phyloP scores from a whole-genome alignment of 108 stramenopile species.

The Pseudonitzschia delicatissima region DNA sequence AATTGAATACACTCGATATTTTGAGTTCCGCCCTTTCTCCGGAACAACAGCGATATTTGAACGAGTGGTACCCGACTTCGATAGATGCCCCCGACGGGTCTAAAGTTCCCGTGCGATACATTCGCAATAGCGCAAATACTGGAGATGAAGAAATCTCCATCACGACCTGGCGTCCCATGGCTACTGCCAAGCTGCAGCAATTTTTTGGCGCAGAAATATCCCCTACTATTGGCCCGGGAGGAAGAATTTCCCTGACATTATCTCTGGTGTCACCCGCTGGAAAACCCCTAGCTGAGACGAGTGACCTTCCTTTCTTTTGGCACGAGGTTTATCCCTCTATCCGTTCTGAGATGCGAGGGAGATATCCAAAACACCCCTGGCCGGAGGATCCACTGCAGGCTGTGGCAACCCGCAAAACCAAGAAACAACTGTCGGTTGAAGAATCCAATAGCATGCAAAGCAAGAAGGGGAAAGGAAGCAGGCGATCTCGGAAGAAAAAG shows the following conservation, averaged over 20 bases:
- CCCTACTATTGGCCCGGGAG: constrained; percentile 36
- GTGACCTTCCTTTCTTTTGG: constrained; percentile 67
- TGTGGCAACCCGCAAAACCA: constrained; percentile 49
- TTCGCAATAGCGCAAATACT: background rate
- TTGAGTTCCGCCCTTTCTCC: constrained; percentile 26
- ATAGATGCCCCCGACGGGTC: constrained; percentile 59
- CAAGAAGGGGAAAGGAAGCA: background rate
- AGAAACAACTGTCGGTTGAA: constrained; percentile 34
- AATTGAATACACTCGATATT: constrained; percentile 40
- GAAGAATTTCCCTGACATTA: constrained; percentile 35
- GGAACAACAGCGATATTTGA: constrained; percentile 22
- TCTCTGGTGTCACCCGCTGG: constrained; percentile 53
- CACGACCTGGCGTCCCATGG: constrained; percentile 28
- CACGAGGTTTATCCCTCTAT: constrained; percentile 51
- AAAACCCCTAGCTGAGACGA: constrained; percentile 49
- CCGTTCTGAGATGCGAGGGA: constrained; percentile 53
- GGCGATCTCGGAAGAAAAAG: background rate
- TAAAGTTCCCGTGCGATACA: constrained; percentile 43
- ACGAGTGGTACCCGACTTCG: constrained; percentile 29
- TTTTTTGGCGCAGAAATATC: constrained; percentile 51
- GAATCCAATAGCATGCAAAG: background rate
- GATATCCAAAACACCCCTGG: constrained; percentile 71
- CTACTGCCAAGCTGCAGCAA: constrained; percentile 63
- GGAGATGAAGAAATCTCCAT: background rate
- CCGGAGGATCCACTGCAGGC: constrained; percentile 58